A percentile compares a stretch with the other conserved stretches of the same genome.
Evolutionary conservation across 352 stramenopile species (phyloP).

Genomic region (Phytophthora constricta): DNA sequence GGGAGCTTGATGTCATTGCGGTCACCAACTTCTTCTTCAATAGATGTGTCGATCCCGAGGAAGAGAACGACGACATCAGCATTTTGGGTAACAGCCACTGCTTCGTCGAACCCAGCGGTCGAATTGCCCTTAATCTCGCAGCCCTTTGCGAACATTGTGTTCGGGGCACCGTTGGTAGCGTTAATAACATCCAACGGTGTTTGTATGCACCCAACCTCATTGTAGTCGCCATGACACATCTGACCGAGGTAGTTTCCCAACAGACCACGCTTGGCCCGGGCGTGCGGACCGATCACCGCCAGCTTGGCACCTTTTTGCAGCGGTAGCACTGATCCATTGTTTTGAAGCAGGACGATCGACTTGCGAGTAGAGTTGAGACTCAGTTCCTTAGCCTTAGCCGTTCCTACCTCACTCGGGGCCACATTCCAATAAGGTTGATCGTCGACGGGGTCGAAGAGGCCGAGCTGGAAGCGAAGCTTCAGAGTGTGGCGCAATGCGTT

Average conservation of each 20-base stretch:
- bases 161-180: background rate
- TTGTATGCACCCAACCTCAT: background rate
- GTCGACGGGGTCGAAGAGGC: background rate
- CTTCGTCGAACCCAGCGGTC: background rate
- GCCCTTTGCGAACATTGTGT: background rate
- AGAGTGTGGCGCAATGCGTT: background rate
- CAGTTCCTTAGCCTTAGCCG: background rate
- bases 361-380: background rate
- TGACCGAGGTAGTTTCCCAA: background rate
- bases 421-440: background rate
- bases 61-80: background rate
- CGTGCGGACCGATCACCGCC: background rate
- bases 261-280: background rate
- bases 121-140: background rate
- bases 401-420: background rate
- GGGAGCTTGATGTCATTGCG: background rate
- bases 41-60: background rate
- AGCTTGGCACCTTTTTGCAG: background rate
- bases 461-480: background rate
- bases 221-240: background rate
- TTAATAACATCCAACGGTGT: background rate
- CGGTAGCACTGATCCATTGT: background rate
- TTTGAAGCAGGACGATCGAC: background rate
- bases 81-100: background rate
- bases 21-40: background rate